Base-by-base conservation (phyloP, 352 stramenopile species). In the Blastocystis sp. region DNA sequence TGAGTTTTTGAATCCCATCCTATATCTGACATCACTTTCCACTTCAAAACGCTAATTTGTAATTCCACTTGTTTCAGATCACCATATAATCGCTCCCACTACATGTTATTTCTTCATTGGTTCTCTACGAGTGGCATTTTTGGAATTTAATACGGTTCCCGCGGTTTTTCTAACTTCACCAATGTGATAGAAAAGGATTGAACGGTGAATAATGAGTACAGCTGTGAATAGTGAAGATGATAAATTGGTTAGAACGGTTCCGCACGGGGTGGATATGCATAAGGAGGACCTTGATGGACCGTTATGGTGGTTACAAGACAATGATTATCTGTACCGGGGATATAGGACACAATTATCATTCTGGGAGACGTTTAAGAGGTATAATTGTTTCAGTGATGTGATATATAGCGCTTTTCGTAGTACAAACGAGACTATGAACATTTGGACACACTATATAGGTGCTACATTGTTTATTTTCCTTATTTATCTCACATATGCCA, bases 241-340 rank as follows among this genome's bases (percentile, higher is more conserved):
- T n/a, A 24, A 57, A 0, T 37, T 51, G 35, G 57, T 53, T 35
- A 62, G 68, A 57, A 42, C 57, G 48, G 53, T 84, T 68, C 73
- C 73, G 15, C 73, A 84, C 30, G 73, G 73, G 48, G 73, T 89
- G 24, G 78, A 89, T 76, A 58, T 79, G 48, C 76, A 62, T 42
- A 89, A 89, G 66, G 78, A 89, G n/a, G 78, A 89, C 24, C 44
- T 89, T 11, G 78, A 89, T 64, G 78, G 78, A 64, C 27, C 37
- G 44, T 89, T 62, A 27, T 59, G 44, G 60, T 89, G 66, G 60
- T 35, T 89, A 17, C 56, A 60, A 27, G 78, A 89, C 7, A 89
- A 89, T 44, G 78, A 89, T 30, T 89, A 89, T 27, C 33, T 89
- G 9, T 79, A 89, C 51, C 60, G 60, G 17, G 78, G 78, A 64